Percentiles rank a stretch among this genome's conserved stretches.
Evolutionary conservation across 2,329 filamentous ascomycete species (phyloP).

Genomic region (Hypomyces rosellus): DNA sequence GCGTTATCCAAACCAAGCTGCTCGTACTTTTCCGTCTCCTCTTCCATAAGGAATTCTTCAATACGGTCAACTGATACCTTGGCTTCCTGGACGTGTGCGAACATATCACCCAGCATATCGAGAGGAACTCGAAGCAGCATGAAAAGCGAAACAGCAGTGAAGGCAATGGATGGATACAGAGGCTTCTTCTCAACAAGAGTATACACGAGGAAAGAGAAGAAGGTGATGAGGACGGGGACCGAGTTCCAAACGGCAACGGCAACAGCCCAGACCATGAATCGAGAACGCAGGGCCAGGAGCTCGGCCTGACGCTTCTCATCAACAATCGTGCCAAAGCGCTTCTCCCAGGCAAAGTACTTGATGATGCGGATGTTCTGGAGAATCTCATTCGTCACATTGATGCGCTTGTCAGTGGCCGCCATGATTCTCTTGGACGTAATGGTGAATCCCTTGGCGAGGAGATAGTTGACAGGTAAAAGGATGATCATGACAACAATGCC

Average conservation of each 20-base stretch:
- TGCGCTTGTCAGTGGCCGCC: conserved; percentile 88
- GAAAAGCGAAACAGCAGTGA: conserved; percentile 93
- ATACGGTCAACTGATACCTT: conserved; percentile 96
- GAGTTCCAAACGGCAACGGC: conserved; percentile 96
- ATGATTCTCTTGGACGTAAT: conserved; percentile 86
- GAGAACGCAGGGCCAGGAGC: conserved; percentile 67
- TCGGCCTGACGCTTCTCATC: conserved; percentile 82
- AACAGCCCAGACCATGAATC: conserved; percentile 86
- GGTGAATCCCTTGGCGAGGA: conserved; percentile 78
- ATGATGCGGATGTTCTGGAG: conserved; percentile 97
- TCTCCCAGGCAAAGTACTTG: conserved; percentile 99
- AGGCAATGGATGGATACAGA: conserved; percentile 85
- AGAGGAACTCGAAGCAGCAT: conserved; percentile 87
- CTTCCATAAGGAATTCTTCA: conserved; percentile 86
- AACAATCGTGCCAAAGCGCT: conserved; percentile 78
- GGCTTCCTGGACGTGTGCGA: conserved; percentile 94
- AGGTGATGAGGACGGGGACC: conserved; percentile 89
- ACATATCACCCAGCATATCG: conserved; percentile 96
- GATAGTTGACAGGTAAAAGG: conserved; percentile 84
- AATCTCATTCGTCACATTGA: conserved; percentile 94
- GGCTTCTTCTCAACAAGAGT: conserved; percentile 85
- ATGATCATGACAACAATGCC: conserved; percentile 86
- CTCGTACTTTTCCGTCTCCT: conserved; percentile 91
- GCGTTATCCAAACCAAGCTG: conserved; percentile 69
- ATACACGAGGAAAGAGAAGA: conserved; percentile 92